Percentiles rank a stretch among this genome's conserved stretches.
phyloP scores from a whole-genome alignment of 345 rosid genomes.

The Alliaria petiolata region DNA sequence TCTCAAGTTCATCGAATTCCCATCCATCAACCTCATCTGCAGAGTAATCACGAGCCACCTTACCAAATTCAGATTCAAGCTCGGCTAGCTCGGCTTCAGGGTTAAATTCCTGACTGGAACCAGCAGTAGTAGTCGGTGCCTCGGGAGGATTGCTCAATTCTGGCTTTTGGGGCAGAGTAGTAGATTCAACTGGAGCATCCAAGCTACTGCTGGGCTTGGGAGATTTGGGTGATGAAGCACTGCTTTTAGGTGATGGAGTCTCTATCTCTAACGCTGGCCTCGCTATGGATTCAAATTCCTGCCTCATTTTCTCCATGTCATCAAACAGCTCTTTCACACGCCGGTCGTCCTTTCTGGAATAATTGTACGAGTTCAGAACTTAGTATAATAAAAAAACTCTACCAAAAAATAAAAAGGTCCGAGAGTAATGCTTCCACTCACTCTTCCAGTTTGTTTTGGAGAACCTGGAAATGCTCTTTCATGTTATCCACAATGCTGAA shows the following conservation, averaged over 20 bases:
- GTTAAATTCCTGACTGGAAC: slow-evolving; percentile 28
- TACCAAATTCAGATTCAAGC: slow-evolving; percentile 91
- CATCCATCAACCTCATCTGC: slow-evolving; percentile 82
- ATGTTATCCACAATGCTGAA: slow-evolving; percentile 91
- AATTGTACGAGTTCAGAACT: not conserved
- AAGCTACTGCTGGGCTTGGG: slow-evolving; percentile 26
- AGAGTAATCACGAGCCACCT: slow-evolving; percentile 68
- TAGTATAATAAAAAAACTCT: not conserved
- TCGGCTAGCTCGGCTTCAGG: slow-evolving; percentile 81
- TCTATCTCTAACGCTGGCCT: slow-evolving; percentile 82
- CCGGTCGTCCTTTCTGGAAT: slow-evolving; percentile 64
- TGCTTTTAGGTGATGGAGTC: slow-evolving; percentile 43
- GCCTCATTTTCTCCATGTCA: slow-evolving; percentile 69
- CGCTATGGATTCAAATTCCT: slow-evolving; percentile 73
- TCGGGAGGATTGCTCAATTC: slow-evolving; percentile 29
- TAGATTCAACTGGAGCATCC: slow-evolving; percentile 35
- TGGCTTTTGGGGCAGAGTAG: slow-evolving; percentile 27
- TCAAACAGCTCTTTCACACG: slow-evolving; percentile 66
- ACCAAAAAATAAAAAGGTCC: not conserved
- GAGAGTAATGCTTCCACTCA: slow-evolving; percentile 24
- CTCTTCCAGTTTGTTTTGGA: slow-evolving; percentile 50
- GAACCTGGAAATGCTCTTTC: slow-evolving; percentile 74
- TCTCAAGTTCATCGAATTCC: slow-evolving; percentile 97
- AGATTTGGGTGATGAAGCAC: slow-evolving; percentile 29
- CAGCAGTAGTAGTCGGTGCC: slow-evolving; percentile 24